Conservation (phyloP, 129 eudicot genomes). For the Centrapalus pauciflorus region DNA sequence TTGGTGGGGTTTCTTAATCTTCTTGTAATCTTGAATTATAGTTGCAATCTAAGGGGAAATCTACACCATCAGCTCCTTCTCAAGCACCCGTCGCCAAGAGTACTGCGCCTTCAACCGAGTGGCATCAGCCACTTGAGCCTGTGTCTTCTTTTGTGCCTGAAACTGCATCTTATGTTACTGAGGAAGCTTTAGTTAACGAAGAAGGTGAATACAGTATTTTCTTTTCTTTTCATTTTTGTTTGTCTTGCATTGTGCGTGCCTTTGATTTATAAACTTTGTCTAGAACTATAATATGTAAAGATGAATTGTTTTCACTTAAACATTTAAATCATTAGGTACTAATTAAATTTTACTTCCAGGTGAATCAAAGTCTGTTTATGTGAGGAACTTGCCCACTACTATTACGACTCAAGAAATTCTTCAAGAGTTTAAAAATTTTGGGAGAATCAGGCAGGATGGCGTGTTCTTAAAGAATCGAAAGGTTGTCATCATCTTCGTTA, state of each 20-base stretch:
- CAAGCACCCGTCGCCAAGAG: constrained; percentile 39
- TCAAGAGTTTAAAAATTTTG: constrained; percentile 72
- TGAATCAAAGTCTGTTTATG: constrained; percentile 74
- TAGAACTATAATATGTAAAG: too few species aligned
- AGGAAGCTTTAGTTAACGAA: constrained; percentile 41
- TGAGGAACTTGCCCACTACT: constrained; percentile 73
- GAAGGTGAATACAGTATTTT: constrained; percentile 41
- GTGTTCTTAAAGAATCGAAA: constrained; percentile 65
- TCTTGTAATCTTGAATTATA: constrained; percentile 18
- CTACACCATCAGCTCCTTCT: constrained; percentile 41
- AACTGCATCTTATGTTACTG: constrained; percentile 29
- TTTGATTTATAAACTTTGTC: too few species aligned
- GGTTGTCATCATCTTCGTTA: constrained; percentile 33
- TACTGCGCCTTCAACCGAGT: constrained; percentile 44
- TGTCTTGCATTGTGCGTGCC: neutral
- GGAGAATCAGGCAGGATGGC: constrained; percentile 72
- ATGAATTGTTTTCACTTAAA: neutral
- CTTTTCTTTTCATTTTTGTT: neutral
- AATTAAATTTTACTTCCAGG: constrained; percentile 43
- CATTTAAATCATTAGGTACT: too few species aligned
- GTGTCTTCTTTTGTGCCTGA: constrained; percentile 41
- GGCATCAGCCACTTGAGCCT: constrained; percentile 49
- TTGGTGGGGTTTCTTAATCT: neutral
- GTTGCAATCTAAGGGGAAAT: constrained; percentile 63
- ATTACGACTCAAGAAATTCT: constrained; percentile 51